Conservation (phyloP, 2,329 filamentous ascomycete species). For the Rhytidhysteron rufulum region DNA sequence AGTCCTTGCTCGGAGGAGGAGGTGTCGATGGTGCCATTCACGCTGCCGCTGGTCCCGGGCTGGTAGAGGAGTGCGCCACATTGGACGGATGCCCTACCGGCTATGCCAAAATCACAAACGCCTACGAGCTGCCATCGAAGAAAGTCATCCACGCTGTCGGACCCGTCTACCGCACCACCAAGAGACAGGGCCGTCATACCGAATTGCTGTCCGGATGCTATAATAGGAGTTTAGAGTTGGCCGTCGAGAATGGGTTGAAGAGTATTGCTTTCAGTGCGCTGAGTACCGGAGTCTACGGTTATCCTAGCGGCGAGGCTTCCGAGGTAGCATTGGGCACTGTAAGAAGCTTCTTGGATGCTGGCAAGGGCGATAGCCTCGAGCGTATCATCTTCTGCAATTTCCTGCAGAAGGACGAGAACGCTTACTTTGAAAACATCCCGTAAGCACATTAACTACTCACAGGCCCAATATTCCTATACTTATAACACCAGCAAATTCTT, state of each 20-base stretch:
- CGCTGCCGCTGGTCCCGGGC: constrained; percentile 65
- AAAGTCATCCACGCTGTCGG: constrained; percentile 90
- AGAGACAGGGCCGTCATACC: constrained; percentile 36
- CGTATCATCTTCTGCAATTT: constrained; percentile 85
- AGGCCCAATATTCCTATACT: constrained; percentile 5
- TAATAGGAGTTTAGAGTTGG: constrained; percentile 65
- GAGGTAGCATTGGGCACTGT: constrained; percentile 64
- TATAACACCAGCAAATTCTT: constrained; percentile 36
- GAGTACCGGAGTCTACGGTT: constrained; percentile 88
- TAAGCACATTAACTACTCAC: constrained; percentile 45
- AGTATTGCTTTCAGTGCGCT: constrained; percentile 80
- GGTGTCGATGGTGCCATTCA: constrained; percentile 80
- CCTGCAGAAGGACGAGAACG: constrained; percentile 67
- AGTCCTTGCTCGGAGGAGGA: constrained; percentile 74
- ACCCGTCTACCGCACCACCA: constrained; percentile 61
- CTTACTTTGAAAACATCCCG: constrained; percentile 71
- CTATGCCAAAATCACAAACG: constrained; percentile 75
- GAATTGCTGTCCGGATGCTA: constrained; percentile 63
- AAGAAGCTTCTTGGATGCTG: constrained; percentile 50
- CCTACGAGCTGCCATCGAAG: constrained; percentile 69
- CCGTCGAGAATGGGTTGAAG: constrained; percentile 60
- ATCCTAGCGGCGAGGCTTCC: constrained; percentile 71
- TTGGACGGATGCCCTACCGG: constrained; percentile 75
- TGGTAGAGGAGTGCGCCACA: constrained; percentile 67
- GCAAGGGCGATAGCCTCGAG: constrained; percentile 53